Conservation (phyloP, 352 stramenopile genomes). For the Pythium insidiosum region DNA sequence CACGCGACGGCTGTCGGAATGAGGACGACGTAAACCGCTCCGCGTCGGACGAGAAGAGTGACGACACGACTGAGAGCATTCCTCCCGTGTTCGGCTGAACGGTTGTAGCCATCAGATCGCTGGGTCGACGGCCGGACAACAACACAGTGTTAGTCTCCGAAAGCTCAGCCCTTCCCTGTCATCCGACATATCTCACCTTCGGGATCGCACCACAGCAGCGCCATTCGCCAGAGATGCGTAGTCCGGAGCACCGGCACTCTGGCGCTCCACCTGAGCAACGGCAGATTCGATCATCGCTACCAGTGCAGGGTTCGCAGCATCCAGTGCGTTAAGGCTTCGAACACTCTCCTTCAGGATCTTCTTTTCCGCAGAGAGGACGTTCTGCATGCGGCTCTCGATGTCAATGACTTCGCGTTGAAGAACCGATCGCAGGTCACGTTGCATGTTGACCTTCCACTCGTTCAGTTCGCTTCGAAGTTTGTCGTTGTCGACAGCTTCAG, state of each 20-base stretch:
- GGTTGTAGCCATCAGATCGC: too few species aligned
- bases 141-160: too few species aligned
- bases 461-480: slow-evolving; percentile 17
- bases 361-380: slow-evolving; percentile 51
- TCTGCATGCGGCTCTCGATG: slow-evolving; percentile 54
- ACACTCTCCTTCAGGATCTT: slow-evolving; percentile 38
- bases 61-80: too few species aligned
- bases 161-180: too few species aligned
- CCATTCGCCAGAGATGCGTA: slow-evolving; percentile 63
- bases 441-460: slow-evolving; percentile 18
- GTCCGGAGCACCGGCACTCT: slow-evolving; percentile 49
- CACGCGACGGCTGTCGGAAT: slow-evolving; percentile 23
- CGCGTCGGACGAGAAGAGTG: slow-evolving; percentile 6
- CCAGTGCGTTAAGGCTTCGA: slow-evolving; percentile 33
- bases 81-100: too few species aligned
- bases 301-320: slow-evolving; percentile 50
- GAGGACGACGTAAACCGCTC: slow-evolving; percentile 47
- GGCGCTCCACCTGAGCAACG: slow-evolving; percentile 23
- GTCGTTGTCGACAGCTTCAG: slow-evolving; percentile 4
- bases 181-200: slow-evolving; percentile 48
- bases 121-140: too few species aligned
- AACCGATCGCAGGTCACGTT: slow-evolving; percentile 30
- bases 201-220: slow-evolving; percentile 42
- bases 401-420: slow-evolving; percentile 40
- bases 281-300: slow-evolving; percentile 41